Conservation (phyloP, 2,329 filamentous ascomycete species). For the Monilinia fructigena region DNA sequence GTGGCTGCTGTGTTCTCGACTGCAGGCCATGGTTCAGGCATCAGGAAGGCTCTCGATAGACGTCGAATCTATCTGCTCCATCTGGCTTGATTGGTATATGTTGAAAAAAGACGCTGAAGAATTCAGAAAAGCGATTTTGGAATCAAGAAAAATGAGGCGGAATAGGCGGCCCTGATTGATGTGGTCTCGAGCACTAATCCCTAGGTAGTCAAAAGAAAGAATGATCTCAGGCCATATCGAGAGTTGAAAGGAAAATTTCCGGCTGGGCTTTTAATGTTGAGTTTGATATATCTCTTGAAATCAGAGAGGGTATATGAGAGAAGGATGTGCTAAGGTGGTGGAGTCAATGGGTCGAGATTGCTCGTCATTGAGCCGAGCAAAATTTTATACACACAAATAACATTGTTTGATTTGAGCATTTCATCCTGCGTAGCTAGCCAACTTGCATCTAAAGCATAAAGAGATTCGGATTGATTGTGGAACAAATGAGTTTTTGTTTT, state of each 20-base stretch:
- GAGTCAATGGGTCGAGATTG: background rate
- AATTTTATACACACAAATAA: background rate
- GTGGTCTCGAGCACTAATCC: too few relatives aligned
- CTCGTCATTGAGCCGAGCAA: background rate
- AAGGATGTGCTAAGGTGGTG: background rate
- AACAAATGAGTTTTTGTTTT: background rate
- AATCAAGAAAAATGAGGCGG: background rate
- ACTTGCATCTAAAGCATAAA: background rate
- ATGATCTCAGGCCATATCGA: background rate
- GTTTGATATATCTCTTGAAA: background rate
- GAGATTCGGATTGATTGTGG: background rate
- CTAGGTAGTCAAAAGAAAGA: too few relatives aligned
- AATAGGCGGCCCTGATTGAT: background rate
- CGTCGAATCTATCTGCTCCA: rapidly evolving
- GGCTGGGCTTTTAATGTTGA: background rate
- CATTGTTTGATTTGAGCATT: background rate
- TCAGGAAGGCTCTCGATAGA: background rate
- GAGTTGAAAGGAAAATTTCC: background rate
- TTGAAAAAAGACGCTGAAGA: background rate
- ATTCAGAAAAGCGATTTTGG: background rate
- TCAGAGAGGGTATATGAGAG: background rate
- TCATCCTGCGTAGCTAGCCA: background rate
- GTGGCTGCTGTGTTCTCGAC: background rate
- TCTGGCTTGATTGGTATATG: background rate
- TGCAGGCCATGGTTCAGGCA: background rate